Conservation (phyloP, 2,329 filamentous ascomycete genomes). For the Fusarium temperatum region DNA sequence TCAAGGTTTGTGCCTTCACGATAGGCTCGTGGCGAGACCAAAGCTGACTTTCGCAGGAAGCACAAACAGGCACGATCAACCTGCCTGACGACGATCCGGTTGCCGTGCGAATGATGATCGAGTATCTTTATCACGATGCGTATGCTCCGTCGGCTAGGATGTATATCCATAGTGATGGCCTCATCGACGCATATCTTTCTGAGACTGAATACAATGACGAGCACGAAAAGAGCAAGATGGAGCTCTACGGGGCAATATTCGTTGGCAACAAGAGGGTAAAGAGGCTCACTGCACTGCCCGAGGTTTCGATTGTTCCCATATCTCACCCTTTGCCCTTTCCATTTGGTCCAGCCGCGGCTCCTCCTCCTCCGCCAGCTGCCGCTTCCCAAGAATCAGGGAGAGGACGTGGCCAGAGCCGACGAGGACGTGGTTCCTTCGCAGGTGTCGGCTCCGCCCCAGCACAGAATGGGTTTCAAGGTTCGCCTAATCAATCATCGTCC, state of each 20-base stretch:
- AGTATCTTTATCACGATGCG: constrained; percentile 10
- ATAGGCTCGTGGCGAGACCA: background rate
- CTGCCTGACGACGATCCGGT: constrained; percentile 3
- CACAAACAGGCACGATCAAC: background rate
- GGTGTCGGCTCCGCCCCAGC: fast-evolving
- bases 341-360: fast-evolving
- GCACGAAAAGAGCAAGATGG: background rate
- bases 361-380: fast-evolving
- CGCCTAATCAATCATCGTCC: fast-evolving
- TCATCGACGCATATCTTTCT: fast-evolving
- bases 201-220: no score
- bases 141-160: background rate
- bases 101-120: constrained; percentile 1
- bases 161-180: no score
- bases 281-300: fast-evolving
- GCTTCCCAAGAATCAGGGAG: background rate
- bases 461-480: fast-evolving
- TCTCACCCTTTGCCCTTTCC: fast-evolving
- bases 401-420: fast-evolving
- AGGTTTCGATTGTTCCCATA: fast-evolving
- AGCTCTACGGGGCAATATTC: fast-evolving
- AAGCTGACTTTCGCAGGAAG: background rate
- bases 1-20: background rate
- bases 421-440: fast-evolving
- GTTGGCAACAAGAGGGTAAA: background rate